These are phyloP conservation scores for Cruciata laevipes DNA, from an alignment of 257 asterid genomes.

Conservation along the genomic window DNA sequence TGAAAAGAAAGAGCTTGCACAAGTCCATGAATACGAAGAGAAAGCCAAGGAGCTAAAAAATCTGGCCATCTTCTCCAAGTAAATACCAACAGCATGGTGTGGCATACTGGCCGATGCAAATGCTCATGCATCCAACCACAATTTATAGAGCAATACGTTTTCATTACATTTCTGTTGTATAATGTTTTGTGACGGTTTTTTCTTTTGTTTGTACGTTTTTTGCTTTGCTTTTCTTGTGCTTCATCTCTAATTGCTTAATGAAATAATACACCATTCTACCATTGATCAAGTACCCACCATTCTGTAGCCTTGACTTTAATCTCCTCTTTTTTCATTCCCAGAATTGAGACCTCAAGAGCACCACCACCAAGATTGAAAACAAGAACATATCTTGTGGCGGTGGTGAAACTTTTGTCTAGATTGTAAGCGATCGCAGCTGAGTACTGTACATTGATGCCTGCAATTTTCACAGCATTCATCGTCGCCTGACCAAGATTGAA, in stretches of 20 bases:
- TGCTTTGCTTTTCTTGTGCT: background rate
- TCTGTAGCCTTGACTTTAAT: background rate
- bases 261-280: background rate
- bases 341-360: background rate
- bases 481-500: background rate
- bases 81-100: too few relatives aligned
- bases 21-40: background rate
- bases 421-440: background rate
- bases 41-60: background rate
- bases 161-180: too few relatives aligned
- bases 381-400: background rate
- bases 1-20: background rate
- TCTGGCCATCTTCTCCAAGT: background rate
- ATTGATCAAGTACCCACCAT: background rate
- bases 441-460: constrained; percentile 1
- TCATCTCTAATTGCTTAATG: background rate
- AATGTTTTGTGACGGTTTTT: too few relatives aligned
- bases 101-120: too few relatives aligned
- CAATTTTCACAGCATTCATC: background rate
- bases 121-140: too few relatives aligned
- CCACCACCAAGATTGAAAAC: background rate
- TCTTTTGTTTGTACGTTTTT: too few relatives aligned
- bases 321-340: background rate
- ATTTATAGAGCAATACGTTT: too few relatives aligned
- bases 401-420: background rate